Percentiles rank a stretch among this genome's conserved stretches.
Conservation (phyloP, 352 stramenopile species). For the Pythium volutum region DNA sequence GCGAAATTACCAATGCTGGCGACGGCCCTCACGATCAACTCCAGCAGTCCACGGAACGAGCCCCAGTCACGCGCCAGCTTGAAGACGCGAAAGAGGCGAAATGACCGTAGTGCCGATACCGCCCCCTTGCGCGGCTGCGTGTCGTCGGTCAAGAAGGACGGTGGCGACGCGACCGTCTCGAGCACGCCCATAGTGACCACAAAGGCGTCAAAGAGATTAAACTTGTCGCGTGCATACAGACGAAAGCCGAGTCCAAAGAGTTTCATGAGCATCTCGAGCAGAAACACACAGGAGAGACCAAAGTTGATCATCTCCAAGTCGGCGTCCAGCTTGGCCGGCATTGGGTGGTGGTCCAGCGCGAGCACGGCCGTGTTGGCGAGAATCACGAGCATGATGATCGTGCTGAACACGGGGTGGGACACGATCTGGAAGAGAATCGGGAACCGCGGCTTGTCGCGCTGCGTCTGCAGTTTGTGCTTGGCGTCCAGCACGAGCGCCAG, state of each 20-base stretch:
- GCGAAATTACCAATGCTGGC: constrained; percentile 93
- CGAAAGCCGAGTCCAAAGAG: constrained; percentile 71
- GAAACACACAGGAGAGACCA: constrained; percentile 66
- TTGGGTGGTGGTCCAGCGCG: constrained; percentile 79
- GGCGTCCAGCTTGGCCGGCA: constrained; percentile 43
- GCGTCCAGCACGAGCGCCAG: constrained; percentile 32
- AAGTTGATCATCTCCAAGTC: constrained; percentile 83
- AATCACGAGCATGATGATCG: constrained; percentile 73
- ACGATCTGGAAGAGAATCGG: constrained; percentile 57
- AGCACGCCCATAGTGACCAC: constrained; percentile 79
- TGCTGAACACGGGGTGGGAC: constrained; percentile 51
- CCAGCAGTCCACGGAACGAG: constrained; percentile 88
- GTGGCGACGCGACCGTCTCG: constrained; percentile 61
- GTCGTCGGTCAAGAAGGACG: constrained; percentile 59
- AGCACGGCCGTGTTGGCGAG: constrained; percentile 83
- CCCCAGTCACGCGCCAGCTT: constrained; percentile 94
- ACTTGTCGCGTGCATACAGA: constrained; percentile 70
- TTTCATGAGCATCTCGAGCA: constrained; percentile 81
- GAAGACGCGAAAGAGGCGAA: constrained; percentile 92
- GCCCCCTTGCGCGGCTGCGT: constrained; percentile 53
- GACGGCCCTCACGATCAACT: constrained; percentile 89
- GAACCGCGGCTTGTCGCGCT: constrained; percentile 22
- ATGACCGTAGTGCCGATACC: constrained; percentile 83
- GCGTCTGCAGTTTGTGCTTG: constrained; percentile 29
- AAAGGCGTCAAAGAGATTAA: constrained; percentile 87